phyloP scores from a whole-genome alignment of 352 stramenopile species.

The Pythium diclinum region DNA sequence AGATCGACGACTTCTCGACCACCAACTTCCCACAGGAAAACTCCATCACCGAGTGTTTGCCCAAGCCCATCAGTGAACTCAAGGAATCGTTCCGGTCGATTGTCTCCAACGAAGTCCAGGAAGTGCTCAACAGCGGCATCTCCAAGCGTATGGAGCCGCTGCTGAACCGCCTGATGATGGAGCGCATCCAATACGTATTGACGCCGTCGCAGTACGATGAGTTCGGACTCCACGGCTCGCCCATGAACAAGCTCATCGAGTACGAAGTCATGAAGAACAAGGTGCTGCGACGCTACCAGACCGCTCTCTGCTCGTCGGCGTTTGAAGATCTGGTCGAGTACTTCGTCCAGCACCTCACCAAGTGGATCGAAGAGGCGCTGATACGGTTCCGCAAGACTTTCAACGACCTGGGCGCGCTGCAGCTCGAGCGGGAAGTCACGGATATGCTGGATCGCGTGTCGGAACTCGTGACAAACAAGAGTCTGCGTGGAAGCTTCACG shows the following conservation, averaged over 20 bases:
- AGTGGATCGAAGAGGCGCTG: slow-evolving; percentile 53
- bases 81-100: slow-evolving; percentile 69
- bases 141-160: slow-evolving; percentile 43
- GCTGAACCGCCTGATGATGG: slow-evolving; percentile 42
- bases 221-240: slow-evolving; percentile 55
- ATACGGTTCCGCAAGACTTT: slow-evolving; percentile 55
- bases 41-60: slow-evolving; percentile 67
- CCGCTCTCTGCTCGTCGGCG: slow-evolving; percentile 44
- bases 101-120: slow-evolving; percentile 66
- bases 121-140: slow-evolving; percentile 50
- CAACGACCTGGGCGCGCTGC: slow-evolving; percentile 77
- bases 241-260: slow-evolving; percentile 63
- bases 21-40: slow-evolving; percentile 49
- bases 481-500: slow-evolving; percentile 62
- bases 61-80: slow-evolving; percentile 67
- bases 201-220: slow-evolving; percentile 62
- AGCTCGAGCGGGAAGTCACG: slow-evolving; percentile 73
- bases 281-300: slow-evolving; percentile 58
- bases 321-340: slow-evolving; percentile 72
- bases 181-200: slow-evolving; percentile 66
- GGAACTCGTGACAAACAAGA: slow-evolving; percentile 48
- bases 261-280: slow-evolving; percentile 66
- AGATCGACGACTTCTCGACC: slow-evolving; percentile 53
- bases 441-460: slow-evolving; percentile 56
- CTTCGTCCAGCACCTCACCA: slow-evolving; percentile 55